A percentile compares a stretch with the other conserved stretches of the same genome.
These are phyloP conservation scores for Prunus padus DNA, from an alignment of 306 rosid genomes.

Conservation along the genomic window DNA sequence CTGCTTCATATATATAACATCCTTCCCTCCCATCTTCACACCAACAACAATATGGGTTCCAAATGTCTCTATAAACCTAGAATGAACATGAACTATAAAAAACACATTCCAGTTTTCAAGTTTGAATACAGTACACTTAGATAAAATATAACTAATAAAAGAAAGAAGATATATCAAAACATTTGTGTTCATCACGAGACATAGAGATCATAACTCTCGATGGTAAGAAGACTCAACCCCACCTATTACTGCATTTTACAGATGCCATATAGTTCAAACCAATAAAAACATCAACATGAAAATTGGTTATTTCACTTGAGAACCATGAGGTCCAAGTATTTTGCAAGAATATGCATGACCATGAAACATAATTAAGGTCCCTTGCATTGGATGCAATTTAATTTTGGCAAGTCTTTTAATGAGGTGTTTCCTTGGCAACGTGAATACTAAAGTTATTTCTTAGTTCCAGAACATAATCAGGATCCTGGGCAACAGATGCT, in stretches of 20 bases:
- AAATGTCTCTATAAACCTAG: constrained; percentile 83
- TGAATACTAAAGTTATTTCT: not conserved
- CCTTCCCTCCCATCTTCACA: constrained; percentile 97
- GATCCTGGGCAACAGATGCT: not conserved
- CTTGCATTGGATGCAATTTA: not conserved
- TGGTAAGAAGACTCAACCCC: not conserved
- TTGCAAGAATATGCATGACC: not conserved
- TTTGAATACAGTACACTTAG: not conserved
- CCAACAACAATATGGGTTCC: constrained; percentile 97
- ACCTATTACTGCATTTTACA: not conserved
- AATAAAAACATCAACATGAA: not conserved
- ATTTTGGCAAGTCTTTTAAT: not conserved
- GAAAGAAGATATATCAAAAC: not conserved
- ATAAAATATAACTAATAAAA: not conserved
- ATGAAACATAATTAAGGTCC: not conserved
- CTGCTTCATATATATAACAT: constrained; percentile 92
- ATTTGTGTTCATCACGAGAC: not conserved
- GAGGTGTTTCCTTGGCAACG: not conserved
- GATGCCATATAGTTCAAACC: not conserved
- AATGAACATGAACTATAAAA: constrained; percentile 15
- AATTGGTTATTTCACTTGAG: not conserved
- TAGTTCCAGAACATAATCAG: not conserved
- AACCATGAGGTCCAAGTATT: not conserved
- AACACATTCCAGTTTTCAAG: not conserved
- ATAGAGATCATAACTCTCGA: not conserved